These are phyloP conservation scores for Solanum commersonii DNA, from an alignment of 257 asterid genomes.

Conservation along the genomic window DNA sequence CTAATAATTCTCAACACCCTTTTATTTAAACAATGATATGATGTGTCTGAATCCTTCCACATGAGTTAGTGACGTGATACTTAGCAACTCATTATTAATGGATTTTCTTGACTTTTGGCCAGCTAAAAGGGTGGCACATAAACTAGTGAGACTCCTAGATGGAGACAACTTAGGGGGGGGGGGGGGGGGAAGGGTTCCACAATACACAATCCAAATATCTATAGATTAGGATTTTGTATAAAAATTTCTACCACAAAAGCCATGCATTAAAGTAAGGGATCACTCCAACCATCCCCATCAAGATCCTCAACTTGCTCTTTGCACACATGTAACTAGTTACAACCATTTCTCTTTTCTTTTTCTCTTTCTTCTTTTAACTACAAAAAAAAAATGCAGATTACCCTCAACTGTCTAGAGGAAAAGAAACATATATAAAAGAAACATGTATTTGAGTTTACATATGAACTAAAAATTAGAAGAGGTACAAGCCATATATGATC, in stretches of 20 bases:
- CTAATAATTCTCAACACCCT: constrained; percentile 2
- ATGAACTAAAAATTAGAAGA: too few relatives aligned
- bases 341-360: neutral
- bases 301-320: neutral
- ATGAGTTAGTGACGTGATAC: constrained; percentile 34
- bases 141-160: constrained; percentile 40
- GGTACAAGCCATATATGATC: neutral
- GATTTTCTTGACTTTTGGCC: constrained; percentile 24
- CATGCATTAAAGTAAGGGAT: neutral
- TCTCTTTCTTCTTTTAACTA: neutral
- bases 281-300: constrained; percentile 1
- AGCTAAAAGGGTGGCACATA: constrained; percentile 25
- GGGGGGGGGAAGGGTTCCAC: constrained; percentile 32
- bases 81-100: neutral
- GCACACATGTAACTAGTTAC: neutral
- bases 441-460: too few relatives aligned
- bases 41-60: constrained; percentile 36
- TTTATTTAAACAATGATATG: constrained; percentile 31
- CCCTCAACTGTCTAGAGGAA: neutral
- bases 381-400: neutral
- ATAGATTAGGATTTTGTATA: neutral
- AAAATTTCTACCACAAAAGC: neutral
- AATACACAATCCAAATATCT: constrained; percentile 6
- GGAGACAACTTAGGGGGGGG: constrained; percentile 41
- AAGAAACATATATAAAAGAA: neutral